Conservation (phyloP, 164 flowering plant species). For the Vitis cinerea region DNA sequence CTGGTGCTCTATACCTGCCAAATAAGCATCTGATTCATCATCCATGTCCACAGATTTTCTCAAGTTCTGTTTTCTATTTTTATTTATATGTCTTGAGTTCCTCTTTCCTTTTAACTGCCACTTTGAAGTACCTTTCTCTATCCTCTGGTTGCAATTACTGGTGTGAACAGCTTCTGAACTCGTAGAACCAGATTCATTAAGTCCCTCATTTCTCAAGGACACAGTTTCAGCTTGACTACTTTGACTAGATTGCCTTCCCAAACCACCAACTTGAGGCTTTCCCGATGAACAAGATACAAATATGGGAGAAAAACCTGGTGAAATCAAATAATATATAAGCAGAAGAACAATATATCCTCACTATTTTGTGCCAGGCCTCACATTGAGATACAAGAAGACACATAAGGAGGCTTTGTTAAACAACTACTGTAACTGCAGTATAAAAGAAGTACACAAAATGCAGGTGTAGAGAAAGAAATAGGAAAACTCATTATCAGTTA, state of each 20-base stretch:
- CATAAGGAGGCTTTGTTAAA: too few species aligned
- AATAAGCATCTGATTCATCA: conserved; percentile 29
- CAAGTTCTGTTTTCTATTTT: conserved; percentile 27
- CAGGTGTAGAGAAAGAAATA: too few species aligned
- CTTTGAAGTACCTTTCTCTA: conserved; percentile 56
- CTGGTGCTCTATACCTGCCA: conserved; percentile 24
- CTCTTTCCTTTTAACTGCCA: conserved; percentile 80
- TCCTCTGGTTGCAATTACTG: conserved; percentile 24
- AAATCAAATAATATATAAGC: conserved; percentile 9
- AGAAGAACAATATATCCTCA: neutral
- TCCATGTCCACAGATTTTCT: conserved; percentile 27
- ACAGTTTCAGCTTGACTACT: conserved; percentile 34
- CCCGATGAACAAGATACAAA: conserved; percentile 24
- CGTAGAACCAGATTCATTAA: conserved; percentile 47
- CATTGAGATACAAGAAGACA: too few species aligned
- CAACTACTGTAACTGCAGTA: too few species aligned
- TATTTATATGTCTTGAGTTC: conserved; percentile 48
- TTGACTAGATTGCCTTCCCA: conserved; percentile 35
- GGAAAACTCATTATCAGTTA: too few species aligned
- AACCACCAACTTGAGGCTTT: conserved; percentile 33
- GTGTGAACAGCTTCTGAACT: conserved; percentile 27
- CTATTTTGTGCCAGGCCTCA: neutral
- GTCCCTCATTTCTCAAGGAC: conserved; percentile 37
- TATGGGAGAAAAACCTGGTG: conserved; percentile 40
- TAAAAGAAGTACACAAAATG: too few species aligned